Conservation (phyloP, 441 rosid genomes). For the Francoa sonchifolia region DNA sequence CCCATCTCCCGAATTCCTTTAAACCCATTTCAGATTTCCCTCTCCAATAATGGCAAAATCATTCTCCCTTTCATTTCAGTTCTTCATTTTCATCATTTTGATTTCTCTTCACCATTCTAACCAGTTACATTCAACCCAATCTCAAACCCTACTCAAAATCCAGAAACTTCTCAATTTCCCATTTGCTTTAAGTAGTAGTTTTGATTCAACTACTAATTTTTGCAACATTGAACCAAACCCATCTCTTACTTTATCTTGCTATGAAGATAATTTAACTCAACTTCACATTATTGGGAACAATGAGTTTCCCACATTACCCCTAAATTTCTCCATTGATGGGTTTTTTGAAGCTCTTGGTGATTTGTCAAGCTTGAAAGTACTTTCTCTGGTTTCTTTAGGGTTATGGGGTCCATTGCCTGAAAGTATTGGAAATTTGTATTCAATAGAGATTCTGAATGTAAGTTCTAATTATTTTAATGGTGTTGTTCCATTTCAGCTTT, state of each 20-base stretch:
- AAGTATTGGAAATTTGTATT: slow-evolving; percentile 25
- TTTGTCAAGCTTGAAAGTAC: slow-evolving; percentile 35
- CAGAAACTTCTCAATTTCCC: slow-evolving; percentile 34
- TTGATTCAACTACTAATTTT: slow-evolving; percentile 17
- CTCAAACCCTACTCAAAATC: slow-evolving; percentile 23
- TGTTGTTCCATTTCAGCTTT: slow-evolving; percentile 29
- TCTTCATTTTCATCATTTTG: slow-evolving; percentile 10
- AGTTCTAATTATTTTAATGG: slow-evolving; percentile 45
- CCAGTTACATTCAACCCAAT: slow-evolving; percentile 29
- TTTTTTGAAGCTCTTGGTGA: slow-evolving; percentile 26
- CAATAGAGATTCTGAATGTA: slow-evolving; percentile 47
- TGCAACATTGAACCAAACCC: slow-evolving; percentile 35
- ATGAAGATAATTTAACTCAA: slow-evolving; percentile 39
- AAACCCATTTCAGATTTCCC: background rate
- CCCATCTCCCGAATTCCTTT: background rate
- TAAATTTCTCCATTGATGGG: slow-evolving; percentile 19
- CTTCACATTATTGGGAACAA: slow-evolving; percentile 34
- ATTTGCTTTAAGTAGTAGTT: slow-evolving; percentile 16
- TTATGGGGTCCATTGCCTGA: slow-evolving; percentile 36
- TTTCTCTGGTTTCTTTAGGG: slow-evolving; percentile 45
- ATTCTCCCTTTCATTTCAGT: slow-evolving; percentile 6
- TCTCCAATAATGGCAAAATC: slow-evolving; percentile 25
- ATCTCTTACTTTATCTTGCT: slow-evolving; percentile 34
- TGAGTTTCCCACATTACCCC: slow-evolving; percentile 19
- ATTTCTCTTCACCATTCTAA: slow-evolving; percentile 16